A percentile compares a stretch with the other conserved stretches of the same genome.
Evolutionary conservation across 108 stramenopile genomes (phyloP).

Genomic region (Skeletonema menzelii): DNA sequence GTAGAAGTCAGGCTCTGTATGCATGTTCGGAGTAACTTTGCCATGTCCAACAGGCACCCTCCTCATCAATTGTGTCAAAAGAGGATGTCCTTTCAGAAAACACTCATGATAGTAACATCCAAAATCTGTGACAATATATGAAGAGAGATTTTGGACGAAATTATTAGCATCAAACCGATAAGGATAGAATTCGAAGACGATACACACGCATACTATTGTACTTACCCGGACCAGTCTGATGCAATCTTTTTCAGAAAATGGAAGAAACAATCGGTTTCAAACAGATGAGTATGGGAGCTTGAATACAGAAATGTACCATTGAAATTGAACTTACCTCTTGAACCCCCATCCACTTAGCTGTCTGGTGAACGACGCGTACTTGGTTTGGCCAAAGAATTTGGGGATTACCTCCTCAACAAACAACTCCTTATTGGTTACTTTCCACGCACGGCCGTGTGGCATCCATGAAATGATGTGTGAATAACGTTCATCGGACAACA

Average conservation of each 20-base stretch:
- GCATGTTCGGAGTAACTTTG: neutral
- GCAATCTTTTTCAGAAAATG: neutral
- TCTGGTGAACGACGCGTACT: neutral
- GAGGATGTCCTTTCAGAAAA: neutral
- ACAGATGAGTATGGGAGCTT: too few relatives aligned
- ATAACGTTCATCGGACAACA: neutral
- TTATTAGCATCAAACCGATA: too few relatives aligned
- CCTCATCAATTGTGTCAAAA: neutral
- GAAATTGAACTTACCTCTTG: neutral
- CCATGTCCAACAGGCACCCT: neutral
- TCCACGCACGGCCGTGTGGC: slow-evolving; percentile 1
- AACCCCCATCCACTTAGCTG: slow-evolving; percentile 4
- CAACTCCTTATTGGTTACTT: neutral
- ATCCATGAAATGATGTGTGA: slow-evolving; percentile 5
- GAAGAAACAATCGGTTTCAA: too few relatives aligned
- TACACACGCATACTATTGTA: neutral
- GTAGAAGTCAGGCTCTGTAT: neutral
- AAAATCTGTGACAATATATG: neutral
- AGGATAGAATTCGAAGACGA: too few relatives aligned
- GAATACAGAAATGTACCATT: too few relatives aligned
- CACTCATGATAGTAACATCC: slow-evolving; percentile 4
- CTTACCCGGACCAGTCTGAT: neutral
- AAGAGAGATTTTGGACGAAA: too few relatives aligned
- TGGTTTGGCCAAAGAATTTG: neutral
- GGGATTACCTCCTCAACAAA: neutral